Evolutionary conservation across 306 rosid genomes (phyloP).

Genomic region (Castanospermum australe): DNA sequence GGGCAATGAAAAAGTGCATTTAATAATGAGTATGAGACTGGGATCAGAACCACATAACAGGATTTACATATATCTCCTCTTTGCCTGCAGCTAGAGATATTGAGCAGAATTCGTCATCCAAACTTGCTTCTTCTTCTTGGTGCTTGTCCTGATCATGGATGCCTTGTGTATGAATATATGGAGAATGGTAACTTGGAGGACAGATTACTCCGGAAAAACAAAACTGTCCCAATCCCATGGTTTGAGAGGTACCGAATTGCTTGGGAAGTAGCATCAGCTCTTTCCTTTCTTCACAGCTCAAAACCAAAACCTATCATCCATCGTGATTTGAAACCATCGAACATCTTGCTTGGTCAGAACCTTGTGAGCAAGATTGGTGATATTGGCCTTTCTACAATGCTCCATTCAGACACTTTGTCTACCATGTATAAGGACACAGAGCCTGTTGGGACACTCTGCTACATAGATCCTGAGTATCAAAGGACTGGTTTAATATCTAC

Average conservation of each 20-base stretch:
- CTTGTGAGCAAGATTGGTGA: conserved; percentile 94
- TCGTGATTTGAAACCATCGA: conserved; percentile 93
- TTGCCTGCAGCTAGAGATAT: conserved; percentile 69
- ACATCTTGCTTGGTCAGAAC: conserved; percentile 85
- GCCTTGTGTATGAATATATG: conserved; percentile 92
- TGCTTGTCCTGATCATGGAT: conserved; percentile 78
- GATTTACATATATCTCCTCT: conserved; percentile 26
- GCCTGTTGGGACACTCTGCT: conserved; percentile 86
- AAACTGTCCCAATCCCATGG: conserved; percentile 79
- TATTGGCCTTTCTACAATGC: conserved; percentile 78
- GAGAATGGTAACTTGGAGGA: conserved; percentile 95
- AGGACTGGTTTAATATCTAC: conserved; percentile 73
- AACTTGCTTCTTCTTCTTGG: conserved; percentile 95
- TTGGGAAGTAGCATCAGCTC: conserved; percentile 95
- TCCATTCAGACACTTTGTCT: conserved; percentile 59
- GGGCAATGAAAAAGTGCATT: neutral
- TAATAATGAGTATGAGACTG: neutral
- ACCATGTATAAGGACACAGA: conserved; percentile 54
- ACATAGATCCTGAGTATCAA: conserved; percentile 98
- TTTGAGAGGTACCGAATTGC: conserved; percentile 88
- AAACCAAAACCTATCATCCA: conserved; percentile 91
- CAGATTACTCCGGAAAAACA: conserved; percentile 54
- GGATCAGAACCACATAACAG: neutral
- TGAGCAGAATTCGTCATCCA: conserved; percentile 90
- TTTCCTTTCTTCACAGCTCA: conserved; percentile 82